phyloP scores from a whole-genome alignment of 805 yeast genomes.

The Jamesozyma rosinii region DNA sequence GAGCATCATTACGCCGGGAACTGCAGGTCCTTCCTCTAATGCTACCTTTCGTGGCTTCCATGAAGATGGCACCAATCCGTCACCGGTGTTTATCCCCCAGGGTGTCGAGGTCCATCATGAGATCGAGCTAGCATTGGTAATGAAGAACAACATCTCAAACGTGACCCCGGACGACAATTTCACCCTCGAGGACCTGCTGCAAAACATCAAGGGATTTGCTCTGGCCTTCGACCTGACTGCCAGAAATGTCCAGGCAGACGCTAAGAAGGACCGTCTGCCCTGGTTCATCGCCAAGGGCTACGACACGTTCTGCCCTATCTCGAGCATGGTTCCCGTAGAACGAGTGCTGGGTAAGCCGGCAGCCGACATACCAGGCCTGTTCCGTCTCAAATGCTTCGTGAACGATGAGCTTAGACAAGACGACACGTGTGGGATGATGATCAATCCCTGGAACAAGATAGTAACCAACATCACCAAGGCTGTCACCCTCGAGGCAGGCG shows the following conservation, averaged over 20 bases:
- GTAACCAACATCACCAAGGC: constrained; percentile 73
- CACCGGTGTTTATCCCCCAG: constrained; percentile 75
- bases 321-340: constrained; percentile 56
- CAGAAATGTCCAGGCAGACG: constrained; percentile 89
- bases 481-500: constrained; percentile 88
- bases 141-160: constrained; percentile 56
- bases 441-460: constrained; percentile 76
- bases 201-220: constrained; percentile 77
- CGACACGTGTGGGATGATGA: constrained; percentile 74
- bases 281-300: constrained; percentile 97
- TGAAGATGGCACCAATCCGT: constrained; percentile 35
- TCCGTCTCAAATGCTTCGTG: constrained; percentile 34
- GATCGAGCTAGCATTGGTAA: constrained; percentile 76
- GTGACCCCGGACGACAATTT: constrained; percentile 45
- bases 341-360: constrained; percentile 43
- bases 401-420: constrained; percentile 65
- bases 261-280: constrained; percentile 87
- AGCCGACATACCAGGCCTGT: constrained; percentile 32
- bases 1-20: constrained; percentile 52
- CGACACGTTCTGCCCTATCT: constrained; percentile 90
- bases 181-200: constrained; percentile 57
- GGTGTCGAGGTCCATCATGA: constrained; percentile 84
- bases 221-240: constrained; percentile 92
- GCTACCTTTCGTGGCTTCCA: constrained; percentile 20
- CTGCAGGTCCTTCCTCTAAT: background rate